These are phyloP conservation scores for Phytophthora sp. DNA, from an alignment of 352 stramenopile species.

Conservation along the genomic window DNA sequence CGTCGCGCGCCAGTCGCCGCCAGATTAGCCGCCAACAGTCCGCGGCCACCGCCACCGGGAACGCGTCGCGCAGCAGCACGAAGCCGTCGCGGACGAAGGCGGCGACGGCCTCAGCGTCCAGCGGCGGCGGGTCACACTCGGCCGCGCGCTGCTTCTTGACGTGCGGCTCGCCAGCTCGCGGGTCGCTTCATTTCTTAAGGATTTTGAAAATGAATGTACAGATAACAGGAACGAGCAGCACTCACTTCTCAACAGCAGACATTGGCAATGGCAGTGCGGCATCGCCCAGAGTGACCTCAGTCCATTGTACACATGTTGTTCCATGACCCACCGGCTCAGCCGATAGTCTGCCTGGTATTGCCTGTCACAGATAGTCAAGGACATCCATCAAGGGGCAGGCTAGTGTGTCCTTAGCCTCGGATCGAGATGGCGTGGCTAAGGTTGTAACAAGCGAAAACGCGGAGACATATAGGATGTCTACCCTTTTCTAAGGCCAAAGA, in stretches of 20 bases:
- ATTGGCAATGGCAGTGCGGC: too few species aligned
- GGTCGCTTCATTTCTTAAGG: conserved; percentile 19
- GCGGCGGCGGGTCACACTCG: background rate
- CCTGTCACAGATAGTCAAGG: too few species aligned
- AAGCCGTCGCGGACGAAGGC: conserved; percentile 76
- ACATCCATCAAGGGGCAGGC: too few species aligned
- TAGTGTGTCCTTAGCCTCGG: too few species aligned
- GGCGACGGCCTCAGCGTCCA: conserved; percentile 41
- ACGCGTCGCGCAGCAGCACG: conserved; percentile 63
- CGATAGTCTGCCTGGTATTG: background rate
- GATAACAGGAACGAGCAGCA: too few species aligned
- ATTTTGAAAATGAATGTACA: background rate
- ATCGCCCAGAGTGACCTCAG: background rate
- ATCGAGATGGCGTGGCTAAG: too few species aligned
- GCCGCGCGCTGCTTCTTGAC: conserved; percentile 26
- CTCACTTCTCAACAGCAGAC: too few species aligned
- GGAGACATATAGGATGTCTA: too few species aligned
- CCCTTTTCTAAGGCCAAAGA: too few species aligned
- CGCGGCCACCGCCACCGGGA: conserved; percentile 45
- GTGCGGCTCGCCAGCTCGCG: background rate
- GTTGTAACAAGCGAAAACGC: too few species aligned
- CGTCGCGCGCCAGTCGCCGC: conserved; percentile 39
- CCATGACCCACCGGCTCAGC: background rate
- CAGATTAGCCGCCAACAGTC: conserved; percentile 58
- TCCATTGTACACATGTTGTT: background rate